phyloP scores from a whole-genome alignment of 345 rosid species.

The Corchorus olitorius region DNA sequence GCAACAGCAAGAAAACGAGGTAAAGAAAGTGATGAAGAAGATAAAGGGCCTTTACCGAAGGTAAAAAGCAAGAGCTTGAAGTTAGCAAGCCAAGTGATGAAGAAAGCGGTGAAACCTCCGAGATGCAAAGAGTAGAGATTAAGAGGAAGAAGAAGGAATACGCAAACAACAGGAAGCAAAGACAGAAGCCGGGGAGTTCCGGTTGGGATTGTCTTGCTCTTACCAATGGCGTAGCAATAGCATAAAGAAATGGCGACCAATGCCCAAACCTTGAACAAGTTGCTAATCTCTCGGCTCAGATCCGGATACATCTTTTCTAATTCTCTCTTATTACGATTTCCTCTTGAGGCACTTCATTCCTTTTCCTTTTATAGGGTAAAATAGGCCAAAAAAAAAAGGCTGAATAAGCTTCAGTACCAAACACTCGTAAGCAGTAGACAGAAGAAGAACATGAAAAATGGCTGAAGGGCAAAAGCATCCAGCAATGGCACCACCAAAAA shows the following conservation, averaged over 20 bases:
- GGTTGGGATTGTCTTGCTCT: slow-evolving; percentile 28
- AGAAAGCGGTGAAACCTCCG: slow-evolving; percentile 40
- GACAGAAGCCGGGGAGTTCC: slow-evolving; percentile 37
- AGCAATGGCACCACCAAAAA: too few species aligned
- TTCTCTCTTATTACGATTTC: too few species aligned
- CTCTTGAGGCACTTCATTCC: too few species aligned
- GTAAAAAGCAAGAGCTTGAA: slow-evolving; percentile 64
- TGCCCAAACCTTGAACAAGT: slow-evolving; percentile 38
- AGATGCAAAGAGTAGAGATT: slow-evolving; percentile 32
- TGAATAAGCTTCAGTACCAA: too few species aligned
- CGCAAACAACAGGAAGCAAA: slow-evolving; percentile 35
- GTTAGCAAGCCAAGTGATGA: slow-evolving; percentile 57
- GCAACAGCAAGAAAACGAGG: slow-evolving; percentile 46
- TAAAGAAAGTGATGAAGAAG: slow-evolving; percentile 33
- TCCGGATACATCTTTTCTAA: too few species aligned
- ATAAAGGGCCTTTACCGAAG: slow-evolving; percentile 47
- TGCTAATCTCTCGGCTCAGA: slow-evolving; percentile 28
- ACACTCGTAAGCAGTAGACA: too few species aligned
- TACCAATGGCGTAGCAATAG: slow-evolving; percentile 35
- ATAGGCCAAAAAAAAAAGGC: too few species aligned
- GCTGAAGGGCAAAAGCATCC: too few species aligned
- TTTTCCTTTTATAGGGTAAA: too few species aligned
- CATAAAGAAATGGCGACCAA: slow-evolving; percentile 32
- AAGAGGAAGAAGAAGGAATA: slow-evolving; percentile 44
- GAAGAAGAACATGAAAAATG: too few species aligned